These are phyloP conservation scores for Moricandia moricandioides DNA, from an alignment of 345 rosid species.

Conservation along the genomic window DNA sequence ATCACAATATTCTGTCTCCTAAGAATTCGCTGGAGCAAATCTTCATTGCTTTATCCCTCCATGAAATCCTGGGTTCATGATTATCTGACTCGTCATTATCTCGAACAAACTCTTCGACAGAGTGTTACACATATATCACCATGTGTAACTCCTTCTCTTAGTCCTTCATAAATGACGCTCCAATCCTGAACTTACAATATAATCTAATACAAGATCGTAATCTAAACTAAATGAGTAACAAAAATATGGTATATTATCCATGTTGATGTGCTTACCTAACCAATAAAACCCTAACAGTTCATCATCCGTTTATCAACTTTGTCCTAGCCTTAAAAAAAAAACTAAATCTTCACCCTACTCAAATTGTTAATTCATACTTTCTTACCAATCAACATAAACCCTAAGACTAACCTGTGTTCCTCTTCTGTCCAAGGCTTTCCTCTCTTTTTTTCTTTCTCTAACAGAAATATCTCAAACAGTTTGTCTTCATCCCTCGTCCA, in stretches of 20 bases:
- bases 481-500: conserved; percentile 37
- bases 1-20: too few species aligned
- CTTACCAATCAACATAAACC: not conserved
- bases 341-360: too few species aligned
- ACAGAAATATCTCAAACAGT: conserved; percentile 48
- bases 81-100: too few species aligned
- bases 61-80: too few species aligned
- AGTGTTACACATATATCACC: too few species aligned
- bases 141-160: too few species aligned
- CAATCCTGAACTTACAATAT: not conserved
- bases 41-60: too few species aligned
- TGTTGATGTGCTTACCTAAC: not conserved
- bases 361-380: not conserved
- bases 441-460: conserved; percentile 45
- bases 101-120: too few species aligned
- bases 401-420: conserved; percentile 17
- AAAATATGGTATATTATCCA: not conserved
- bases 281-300: not conserved
- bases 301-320: not conserved
- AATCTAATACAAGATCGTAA: not conserved
- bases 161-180: too few species aligned
- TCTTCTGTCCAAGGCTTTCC: conserved; percentile 42
- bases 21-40: too few species aligned
- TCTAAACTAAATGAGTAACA: not conserved
- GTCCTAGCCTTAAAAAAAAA: not conserved